phyloP scores from a whole-genome alignment of 164 flowering plant species.

The Chloranthus sessilifolius region DNA sequence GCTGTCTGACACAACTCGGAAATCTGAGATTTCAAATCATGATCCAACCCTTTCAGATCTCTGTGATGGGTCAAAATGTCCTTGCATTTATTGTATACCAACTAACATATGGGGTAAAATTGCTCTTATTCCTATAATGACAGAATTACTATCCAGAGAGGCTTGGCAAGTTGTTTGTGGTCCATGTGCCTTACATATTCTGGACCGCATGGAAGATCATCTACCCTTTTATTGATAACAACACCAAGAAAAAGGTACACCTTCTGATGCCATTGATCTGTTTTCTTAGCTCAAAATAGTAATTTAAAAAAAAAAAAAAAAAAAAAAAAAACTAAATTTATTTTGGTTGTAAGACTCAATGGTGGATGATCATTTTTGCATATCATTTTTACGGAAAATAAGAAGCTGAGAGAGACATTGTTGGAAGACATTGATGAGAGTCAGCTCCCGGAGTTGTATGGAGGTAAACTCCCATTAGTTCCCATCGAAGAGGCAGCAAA shows the following conservation, averaged over 20 bases:
- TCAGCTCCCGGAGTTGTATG: conserved; percentile 63
- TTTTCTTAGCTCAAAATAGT: background rate
- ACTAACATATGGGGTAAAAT: no score
- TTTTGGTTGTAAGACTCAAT: background rate
- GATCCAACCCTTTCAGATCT: no score
- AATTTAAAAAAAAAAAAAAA: no score
- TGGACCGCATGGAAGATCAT: conserved; percentile 69
- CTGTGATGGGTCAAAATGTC: no score
- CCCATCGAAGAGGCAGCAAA: conserved; percentile 30
- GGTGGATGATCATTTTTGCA: conserved; percentile 31
- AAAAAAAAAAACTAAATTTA: no score
- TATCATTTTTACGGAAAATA: conserved; percentile 69
- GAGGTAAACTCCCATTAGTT: conserved; percentile 60
- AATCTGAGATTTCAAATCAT: no score
- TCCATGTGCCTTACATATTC: conserved; percentile 70
- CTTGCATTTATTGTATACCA: no score
- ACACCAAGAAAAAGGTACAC: conserved; percentile 69
- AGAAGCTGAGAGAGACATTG: conserved; percentile 45
- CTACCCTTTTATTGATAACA: conserved; percentile 68
- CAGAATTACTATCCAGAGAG: conserved; percentile 92
- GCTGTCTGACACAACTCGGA: no score
- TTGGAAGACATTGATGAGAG: conserved; percentile 63
- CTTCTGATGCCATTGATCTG: background rate
- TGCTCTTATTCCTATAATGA: background rate
- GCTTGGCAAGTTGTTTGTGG: conserved; percentile 56